Evolutionary conservation across 441 rosid genomes (phyloP).

Genomic region (Sinapis alba): DNA sequence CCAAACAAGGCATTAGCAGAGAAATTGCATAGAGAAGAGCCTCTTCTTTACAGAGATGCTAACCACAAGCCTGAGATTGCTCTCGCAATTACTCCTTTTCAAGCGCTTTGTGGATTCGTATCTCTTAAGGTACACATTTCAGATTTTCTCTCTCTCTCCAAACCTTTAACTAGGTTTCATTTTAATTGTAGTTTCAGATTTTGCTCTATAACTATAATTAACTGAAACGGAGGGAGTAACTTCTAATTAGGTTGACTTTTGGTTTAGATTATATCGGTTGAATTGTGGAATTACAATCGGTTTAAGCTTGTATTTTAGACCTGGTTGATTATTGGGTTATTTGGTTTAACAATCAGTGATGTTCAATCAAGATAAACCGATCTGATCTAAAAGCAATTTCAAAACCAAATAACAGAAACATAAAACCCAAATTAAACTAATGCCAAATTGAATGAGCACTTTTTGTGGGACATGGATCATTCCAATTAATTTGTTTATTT

Average conservation of each 20-base stretch:
- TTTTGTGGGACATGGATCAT: neutral
- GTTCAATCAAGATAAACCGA: neutral
- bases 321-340: neutral
- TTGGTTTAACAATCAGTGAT: neutral
- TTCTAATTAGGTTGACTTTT: neutral
- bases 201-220: too few relatives aligned
- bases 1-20: slow-evolving; percentile 84
- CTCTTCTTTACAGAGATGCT: slow-evolving; percentile 71
- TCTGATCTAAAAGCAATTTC: neutral
- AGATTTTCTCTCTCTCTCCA: neutral
- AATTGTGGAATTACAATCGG: neutral
- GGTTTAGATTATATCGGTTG: neutral
- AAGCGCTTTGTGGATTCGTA: slow-evolving; percentile 88
- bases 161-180: neutral
- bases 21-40: slow-evolving; percentile 68
- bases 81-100: slow-evolving; percentile 82
- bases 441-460: neutral
- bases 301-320: neutral
- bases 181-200: too few relatives aligned
- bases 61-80: slow-evolving; percentile 99
- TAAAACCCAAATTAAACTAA: neutral
- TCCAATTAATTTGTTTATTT: neutral
- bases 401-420: neutral
- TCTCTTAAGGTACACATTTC: slow-evolving; percentile 57
- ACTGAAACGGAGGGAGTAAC: too few relatives aligned